These are phyloP conservation scores for Nothophoma quercina DNA, from an alignment of 2,329 filamentous ascomycete genomes.

Conservation along the genomic window DNA sequence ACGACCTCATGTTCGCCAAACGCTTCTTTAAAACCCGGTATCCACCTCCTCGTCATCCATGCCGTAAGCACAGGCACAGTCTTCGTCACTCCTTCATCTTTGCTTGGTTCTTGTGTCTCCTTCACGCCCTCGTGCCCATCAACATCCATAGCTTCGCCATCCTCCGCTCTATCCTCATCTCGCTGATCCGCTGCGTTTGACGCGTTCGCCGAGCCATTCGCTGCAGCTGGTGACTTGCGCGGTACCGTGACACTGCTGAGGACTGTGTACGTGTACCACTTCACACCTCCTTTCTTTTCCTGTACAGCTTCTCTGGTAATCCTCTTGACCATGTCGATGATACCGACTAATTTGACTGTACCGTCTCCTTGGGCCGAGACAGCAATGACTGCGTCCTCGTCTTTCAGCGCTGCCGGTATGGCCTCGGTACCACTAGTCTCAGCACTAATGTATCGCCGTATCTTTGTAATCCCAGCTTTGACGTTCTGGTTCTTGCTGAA, in stretches of 20 bases:
- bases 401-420: not conserved
- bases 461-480: constrained; percentile 23
- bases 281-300: not conserved
- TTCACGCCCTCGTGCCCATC: not conserved
- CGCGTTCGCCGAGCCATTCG: not conserved
- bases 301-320: constrained; percentile 17
- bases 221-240: constrained; percentile 4
- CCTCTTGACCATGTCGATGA: constrained; percentile 29
- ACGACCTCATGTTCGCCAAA: constrained; percentile 27
- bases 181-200: not conserved
- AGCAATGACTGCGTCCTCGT: constrained; percentile 12
- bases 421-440: too few relatives aligned
- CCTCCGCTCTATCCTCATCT: not conserved
- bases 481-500: constrained; percentile 34
- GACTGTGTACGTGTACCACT: constrained; percentile 30
- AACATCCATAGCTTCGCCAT: not conserved
- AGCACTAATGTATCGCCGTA: constrained; percentile 24
- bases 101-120: not conserved
- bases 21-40: constrained; percentile 22
- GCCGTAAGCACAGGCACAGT: constrained; percentile 29
- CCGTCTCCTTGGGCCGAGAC: constrained; percentile 33
- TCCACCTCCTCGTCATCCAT: constrained; percentile 29
- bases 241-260: constrained; percentile 22
- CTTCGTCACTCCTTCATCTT: constrained; percentile 3
- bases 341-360: constrained; percentile 29